These are phyloP conservation scores for Lichtheimia ramosa DNA, from an alignment of 371 early-diverging fungal species.

Conservation along the genomic window DNA sequence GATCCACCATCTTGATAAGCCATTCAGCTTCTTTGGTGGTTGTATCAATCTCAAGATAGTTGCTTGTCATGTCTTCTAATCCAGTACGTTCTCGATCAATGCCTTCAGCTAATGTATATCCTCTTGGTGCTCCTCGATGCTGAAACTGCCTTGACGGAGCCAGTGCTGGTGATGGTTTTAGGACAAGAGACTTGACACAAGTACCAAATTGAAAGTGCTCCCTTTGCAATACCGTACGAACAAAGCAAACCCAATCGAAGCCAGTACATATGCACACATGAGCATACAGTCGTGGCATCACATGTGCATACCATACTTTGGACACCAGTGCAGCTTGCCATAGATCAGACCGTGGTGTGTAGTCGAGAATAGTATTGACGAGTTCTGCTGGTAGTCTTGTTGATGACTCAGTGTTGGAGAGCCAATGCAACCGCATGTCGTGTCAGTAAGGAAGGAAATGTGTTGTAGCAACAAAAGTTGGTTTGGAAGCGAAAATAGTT, in stretches of 20 bases:
- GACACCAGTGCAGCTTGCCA: constrained; percentile 16
- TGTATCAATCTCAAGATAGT: constrained; percentile 35
- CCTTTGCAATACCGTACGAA: constrained; percentile 10
- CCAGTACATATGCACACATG: constrained; percentile 32
- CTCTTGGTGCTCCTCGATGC: constrained; percentile 19
- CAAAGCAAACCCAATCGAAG: constrained; percentile 28
- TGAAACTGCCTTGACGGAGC: constrained; percentile 19
- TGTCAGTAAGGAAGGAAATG: no score
- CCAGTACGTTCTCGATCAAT: constrained; percentile 32
- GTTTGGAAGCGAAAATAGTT: no score
- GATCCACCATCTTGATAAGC: constrained; percentile 21
- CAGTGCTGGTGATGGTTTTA: constrained; percentile 33
- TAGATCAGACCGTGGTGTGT: constrained; percentile 27
- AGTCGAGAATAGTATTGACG: constrained; percentile 20
- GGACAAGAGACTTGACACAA: constrained; percentile 23
- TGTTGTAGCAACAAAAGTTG: no score
- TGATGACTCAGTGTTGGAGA: no score
- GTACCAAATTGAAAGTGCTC: neutral
- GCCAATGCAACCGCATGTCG: no score
- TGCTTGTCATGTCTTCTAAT: constrained; percentile 29
- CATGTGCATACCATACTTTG: constrained; percentile 27
- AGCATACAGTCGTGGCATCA: constrained; percentile 34
- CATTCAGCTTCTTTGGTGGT: constrained; percentile 43
- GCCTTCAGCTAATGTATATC: constrained; percentile 29
- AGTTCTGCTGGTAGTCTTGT: constrained; percentile 31